Conservation (phyloP, 768 basidiomycete genomes). For the Psilocybe tampanensis region DNA sequence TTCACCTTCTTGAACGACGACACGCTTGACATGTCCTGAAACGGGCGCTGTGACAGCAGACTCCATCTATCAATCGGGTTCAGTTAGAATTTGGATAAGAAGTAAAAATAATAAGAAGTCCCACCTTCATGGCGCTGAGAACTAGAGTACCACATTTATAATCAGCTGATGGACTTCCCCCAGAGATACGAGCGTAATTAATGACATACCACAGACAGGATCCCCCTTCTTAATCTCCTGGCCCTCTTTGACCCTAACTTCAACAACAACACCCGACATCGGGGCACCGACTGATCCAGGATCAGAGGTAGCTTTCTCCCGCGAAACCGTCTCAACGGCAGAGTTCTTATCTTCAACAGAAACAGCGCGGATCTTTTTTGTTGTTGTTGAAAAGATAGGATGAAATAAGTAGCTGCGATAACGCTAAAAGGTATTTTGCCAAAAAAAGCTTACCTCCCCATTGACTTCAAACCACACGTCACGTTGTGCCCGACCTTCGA, state of each 20-base stretch:
- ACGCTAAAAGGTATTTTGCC: slow-evolving; percentile 2
- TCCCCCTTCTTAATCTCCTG: slow-evolving; percentile 99
- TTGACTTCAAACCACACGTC: slow-evolving; percentile 99
- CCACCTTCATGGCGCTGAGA: slow-evolving; percentile 95
- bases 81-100: slow-evolving; percentile 15
- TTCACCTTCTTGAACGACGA: slow-evolving; percentile 84
- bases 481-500: slow-evolving; percentile 88
- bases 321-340: slow-evolving; percentile 90
- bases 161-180: slow-evolving; percentile 21
- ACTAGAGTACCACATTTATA: slow-evolving; percentile 47
- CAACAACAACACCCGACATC: slow-evolving; percentile 98
- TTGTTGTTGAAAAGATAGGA: too few species aligned
- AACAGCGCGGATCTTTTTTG: slow-evolving; percentile 83
- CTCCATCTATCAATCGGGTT: slow-evolving; percentile 76
- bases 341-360: slow-evolving; percentile 96
- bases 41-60: slow-evolving; percentile 95
- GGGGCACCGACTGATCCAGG: slow-evolving; percentile 98
- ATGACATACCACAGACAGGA: slow-evolving; percentile 80
- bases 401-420: slow-evolving; percentile 15
- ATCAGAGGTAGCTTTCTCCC: slow-evolving; percentile 92
- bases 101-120: slow-evolving; percentile 21
- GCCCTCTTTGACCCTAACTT: slow-evolving; percentile 97
- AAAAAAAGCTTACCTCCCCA: slow-evolving; percentile 67
- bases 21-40: slow-evolving; percentile 93
- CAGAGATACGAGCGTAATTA: slow-evolving; percentile 11